Percentiles rank a stretch among this genome's conserved stretches.
phyloP scores from a whole-genome alignment of 805 yeast genomes.

The Cyberlindnera misumaiensis region DNA sequence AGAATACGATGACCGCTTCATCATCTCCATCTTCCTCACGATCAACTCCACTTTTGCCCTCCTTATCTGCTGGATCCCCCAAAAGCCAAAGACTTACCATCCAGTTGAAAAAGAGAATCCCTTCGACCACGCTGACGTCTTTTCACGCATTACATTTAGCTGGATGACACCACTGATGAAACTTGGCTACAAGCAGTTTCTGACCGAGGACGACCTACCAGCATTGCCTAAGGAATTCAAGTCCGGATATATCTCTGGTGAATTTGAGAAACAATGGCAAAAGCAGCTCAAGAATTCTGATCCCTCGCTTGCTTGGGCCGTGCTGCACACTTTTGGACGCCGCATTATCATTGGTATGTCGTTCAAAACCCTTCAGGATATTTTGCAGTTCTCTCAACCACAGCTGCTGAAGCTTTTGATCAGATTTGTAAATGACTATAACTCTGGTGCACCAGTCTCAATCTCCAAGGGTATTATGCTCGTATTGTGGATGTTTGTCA shows the following conservation, averaged over 20 bases:
- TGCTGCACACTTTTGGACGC: slow-evolving; percentile 63
- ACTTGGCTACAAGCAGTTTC: slow-evolving; percentile 58
- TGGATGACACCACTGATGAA: slow-evolving; percentile 92
- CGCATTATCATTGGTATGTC: slow-evolving; percentile 63
- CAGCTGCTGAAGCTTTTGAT: slow-evolving; percentile 67
- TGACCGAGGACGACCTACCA: slow-evolving; percentile 65
- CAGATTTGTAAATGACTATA: slow-evolving; percentile 43
- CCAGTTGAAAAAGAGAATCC: slow-evolving; percentile 29
- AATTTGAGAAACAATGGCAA: slow-evolving; percentile 57
- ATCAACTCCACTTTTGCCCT: slow-evolving; percentile 27
- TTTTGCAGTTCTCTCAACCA: slow-evolving; percentile 79
- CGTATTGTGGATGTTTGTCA: slow-evolving; percentile 65
- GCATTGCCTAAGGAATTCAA: slow-evolving; percentile 64
- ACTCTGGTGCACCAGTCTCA: slow-evolving; percentile 38
- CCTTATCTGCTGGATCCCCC: slow-evolving; percentile 32
- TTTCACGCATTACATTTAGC: slow-evolving; percentile 71
- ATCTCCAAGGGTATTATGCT: slow-evolving; percentile 70
- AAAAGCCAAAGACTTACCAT: slow-evolving; percentile 34
- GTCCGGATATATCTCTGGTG: slow-evolving; percentile 43
- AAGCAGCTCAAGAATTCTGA: slow-evolving; percentile 43
- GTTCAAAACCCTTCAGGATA: slow-evolving; percentile 73
- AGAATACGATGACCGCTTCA: slow-evolving; percentile 20
- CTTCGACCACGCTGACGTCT: slow-evolving; percentile 47
- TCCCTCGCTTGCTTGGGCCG: slow-evolving; percentile 53
- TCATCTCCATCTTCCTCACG: slow-evolving; percentile 27